A percentile compares a stretch with the other conserved stretches of the same genome.
These are phyloP conservation scores for Cyberlindnera nakhonratchasimensis DNA, from an alignment of 805 yeast species.

Conservation along the genomic window DNA sequence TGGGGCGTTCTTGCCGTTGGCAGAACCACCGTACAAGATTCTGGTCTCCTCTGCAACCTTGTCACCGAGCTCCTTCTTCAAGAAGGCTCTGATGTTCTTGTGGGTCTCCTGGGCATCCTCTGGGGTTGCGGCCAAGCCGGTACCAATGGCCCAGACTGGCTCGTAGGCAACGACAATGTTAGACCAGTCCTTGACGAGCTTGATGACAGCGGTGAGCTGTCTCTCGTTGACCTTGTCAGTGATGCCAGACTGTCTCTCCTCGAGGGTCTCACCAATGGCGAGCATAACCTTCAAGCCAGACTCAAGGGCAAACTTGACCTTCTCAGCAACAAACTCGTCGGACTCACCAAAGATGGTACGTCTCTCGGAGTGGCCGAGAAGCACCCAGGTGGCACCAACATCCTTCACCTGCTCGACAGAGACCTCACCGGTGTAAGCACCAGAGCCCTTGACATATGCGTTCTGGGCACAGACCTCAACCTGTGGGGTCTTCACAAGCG, in stretches of 20 bases:
- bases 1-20: conserved; percentile 87
- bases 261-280: conserved; percentile 97
- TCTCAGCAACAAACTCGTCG: conserved; percentile 88
- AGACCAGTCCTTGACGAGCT: conserved; percentile 82
- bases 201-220: conserved; percentile 87
- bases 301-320: conserved; percentile 91
- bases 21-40: conserved; percentile 98
- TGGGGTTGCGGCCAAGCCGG: conserved; percentile 98
- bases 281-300: conserved; percentile 86
- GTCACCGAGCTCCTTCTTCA: conserved; percentile 71
- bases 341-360: conserved; percentile 88
- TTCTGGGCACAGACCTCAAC: conserved; percentile 90
- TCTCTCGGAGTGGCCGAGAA: conserved; percentile 98
- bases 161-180: conserved; percentile 95
- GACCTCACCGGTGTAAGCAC: conserved; percentile 98
- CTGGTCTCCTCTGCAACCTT: conserved; percentile 75
- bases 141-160: conserved; percentile 99
- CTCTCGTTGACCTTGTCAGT: conserved; percentile 84
- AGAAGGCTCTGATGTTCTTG: conserved; percentile 79
- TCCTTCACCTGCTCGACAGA: conserved; percentile 87
- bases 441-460: conserved; percentile 79
- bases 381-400: conserved; percentile 89
- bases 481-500: conserved; percentile 61
- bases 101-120: conserved; percentile 97
- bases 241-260: conserved; percentile 86